phyloP scores from a whole-genome alignment of 345 rosid genomes.

The Balakata baccata region DNA sequence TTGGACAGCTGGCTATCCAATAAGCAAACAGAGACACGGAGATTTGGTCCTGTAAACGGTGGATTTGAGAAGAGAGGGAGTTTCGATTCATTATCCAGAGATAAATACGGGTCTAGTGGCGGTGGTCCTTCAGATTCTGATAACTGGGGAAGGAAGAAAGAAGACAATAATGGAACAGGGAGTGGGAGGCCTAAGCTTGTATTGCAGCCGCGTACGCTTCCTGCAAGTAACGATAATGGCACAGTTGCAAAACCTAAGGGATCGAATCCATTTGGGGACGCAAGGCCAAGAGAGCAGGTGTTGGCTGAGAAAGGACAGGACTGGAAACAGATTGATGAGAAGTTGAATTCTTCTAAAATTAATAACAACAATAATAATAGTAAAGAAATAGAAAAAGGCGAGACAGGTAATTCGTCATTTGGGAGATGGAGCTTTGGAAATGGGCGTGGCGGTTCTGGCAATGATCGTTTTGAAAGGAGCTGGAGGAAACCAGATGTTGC shows the following conservation, averaged over 20 bases:
- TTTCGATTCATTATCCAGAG: conserved; percentile 65
- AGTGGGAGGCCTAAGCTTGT: conserved; percentile 54
- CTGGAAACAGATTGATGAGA: conserved; percentile 93
- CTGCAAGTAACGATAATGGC: conserved; percentile 33
- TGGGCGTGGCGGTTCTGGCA: conserved; percentile 27
- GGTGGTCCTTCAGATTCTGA: conserved; percentile 53
- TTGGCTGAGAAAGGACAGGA: conserved; percentile 88
- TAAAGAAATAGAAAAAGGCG: conserved; percentile 50
- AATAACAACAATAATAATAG: conserved; percentile 11
- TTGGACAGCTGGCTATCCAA: conserved; percentile 70
- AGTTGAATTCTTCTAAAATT: conserved; percentile 52
- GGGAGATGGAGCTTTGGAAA: conserved; percentile 44
- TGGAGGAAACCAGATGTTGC: conserved; percentile 58
- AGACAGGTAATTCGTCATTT: conserved; percentile 22
- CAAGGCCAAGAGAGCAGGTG: conserved; percentile 96
- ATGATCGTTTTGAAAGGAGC: conserved; percentile 30
- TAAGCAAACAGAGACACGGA: conserved; percentile 42
- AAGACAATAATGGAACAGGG: conserved; percentile 35
- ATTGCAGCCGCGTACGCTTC: conserved; percentile 69
- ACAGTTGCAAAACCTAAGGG: conserved; percentile 53
- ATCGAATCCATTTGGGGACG: conserved; percentile 75
- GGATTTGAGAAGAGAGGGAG: conserved; percentile 62
- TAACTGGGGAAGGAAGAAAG: conserved; percentile 75
- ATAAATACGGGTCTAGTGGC: conserved; percentile 33
- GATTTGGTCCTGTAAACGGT: conserved; percentile 31